phyloP scores from a whole-genome alignment of 257 asterid species.

The Nicotiana tabacum region DNA sequence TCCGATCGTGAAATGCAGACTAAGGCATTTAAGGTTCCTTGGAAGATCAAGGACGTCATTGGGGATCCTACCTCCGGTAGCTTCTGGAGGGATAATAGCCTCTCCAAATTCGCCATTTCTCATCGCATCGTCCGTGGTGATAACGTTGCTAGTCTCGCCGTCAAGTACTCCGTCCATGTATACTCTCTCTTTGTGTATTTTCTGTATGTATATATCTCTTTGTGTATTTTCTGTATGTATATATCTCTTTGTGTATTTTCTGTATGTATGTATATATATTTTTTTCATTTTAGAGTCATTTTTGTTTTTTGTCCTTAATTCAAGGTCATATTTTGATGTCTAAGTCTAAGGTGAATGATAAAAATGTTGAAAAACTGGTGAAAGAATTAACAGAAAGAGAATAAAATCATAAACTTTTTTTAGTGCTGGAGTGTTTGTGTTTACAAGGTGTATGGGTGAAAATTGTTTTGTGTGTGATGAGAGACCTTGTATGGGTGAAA shows the following conservation, averaged over 20 bases:
- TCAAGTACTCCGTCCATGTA: constrained; percentile 93
- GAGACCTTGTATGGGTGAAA: too few species aligned
- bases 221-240: background rate
- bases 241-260: background rate
- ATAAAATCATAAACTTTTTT: background rate
- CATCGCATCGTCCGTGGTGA: constrained; percentile 71
- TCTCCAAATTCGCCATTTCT: constrained; percentile 80
- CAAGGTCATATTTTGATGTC: background rate
- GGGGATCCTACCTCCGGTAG: constrained; percentile 77
- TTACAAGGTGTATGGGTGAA: background rate
- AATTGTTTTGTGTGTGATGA: background rate
- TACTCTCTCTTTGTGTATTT: background rate
- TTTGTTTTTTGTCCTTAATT: background rate
- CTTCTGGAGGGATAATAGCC: constrained; percentile 89
- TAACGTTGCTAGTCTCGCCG: constrained; percentile 88
- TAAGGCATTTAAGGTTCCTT: constrained; percentile 70
- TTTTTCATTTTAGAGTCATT: background rate
- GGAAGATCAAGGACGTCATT: constrained; percentile 70
- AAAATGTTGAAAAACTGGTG: background rate
- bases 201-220: background rate
- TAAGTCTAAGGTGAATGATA: background rate
- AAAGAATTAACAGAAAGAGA: background rate
- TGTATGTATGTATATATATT: background rate
- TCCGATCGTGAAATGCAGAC: constrained; percentile 71
- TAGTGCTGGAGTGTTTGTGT: background rate